Evolutionary conservation across 768 basidiomycete species (phyloP), one percentile per base, ranked within the genome.

Genomic region (Lactarius sanguifluus): DNA sequence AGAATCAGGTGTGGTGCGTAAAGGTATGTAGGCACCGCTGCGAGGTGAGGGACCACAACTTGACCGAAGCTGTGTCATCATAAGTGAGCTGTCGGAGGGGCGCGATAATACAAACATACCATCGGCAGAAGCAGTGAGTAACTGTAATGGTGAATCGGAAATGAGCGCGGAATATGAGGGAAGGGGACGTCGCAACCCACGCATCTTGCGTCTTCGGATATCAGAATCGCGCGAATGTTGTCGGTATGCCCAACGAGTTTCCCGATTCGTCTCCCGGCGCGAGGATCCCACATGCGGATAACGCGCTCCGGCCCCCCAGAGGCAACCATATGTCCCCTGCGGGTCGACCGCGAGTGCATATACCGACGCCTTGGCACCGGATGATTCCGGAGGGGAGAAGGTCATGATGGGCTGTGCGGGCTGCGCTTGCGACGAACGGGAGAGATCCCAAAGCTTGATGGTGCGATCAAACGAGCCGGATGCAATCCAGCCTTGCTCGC

Each of bases 171-270:
- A 57, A 69, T 15, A 52, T 63, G 5, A 59, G 56, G 45, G 61
- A 47, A 56, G 15, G 64, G 55, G 52, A 25, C 40, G 62, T 45
- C 18, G 60, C 54, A 2, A 80, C 93, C 76, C 74, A 96, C 93
- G 76, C 94, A 94, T 85, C 85, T 85, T 28, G 92, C 88, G 75
- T 98, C 96, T 34, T 95, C 94, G 6, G 92, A 92, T 1, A 98
- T 82, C 25, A 96, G 76, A 54, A 98, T 90, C 5, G 93, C 86
- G 10, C 96, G 84, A 66, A 99, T 95, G 71, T 98, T 98, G 76
- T 99, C 97, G 0, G 96, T 96, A 75, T 99, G 96, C 0, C 96
- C 96, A 8, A 98, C 93, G 0, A 98, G 83, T 73, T 97, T 94
- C 13, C 89, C 87, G 74, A 78, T 87, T 54, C 91, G 82, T 72